Evolutionary conservation across 768 basidiomycete genomes (phyloP).

Genomic region (Lactarius hengduanensis): DNA sequence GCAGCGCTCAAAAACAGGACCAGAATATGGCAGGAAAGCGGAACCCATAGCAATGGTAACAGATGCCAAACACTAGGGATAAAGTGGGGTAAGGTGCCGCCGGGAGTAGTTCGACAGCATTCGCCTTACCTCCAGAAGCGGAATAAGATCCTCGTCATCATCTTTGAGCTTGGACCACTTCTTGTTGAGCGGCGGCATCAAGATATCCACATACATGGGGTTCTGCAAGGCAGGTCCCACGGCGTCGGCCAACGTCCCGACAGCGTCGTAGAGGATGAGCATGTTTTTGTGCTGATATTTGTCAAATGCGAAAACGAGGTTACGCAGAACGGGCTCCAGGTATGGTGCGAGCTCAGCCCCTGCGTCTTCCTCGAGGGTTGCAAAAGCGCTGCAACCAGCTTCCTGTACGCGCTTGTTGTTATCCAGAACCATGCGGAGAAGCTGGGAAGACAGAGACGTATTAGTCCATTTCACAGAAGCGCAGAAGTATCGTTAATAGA

Average conservation of each 20-base stretch:
- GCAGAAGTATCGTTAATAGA: slow-evolving; percentile 32
- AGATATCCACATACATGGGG: slow-evolving; percentile 83
- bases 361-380: slow-evolving; percentile 97
- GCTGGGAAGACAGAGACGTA: slow-evolving; percentile 45
- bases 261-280: slow-evolving; percentile 97
- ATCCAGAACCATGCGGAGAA: slow-evolving; percentile 95
- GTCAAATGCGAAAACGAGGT: slow-evolving; percentile 92
- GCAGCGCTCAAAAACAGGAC: slow-evolving; percentile 91
- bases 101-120: background rate
- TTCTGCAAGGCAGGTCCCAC: slow-evolving; percentile 88
- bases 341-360: slow-evolving; percentile 87
- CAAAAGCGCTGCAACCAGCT: slow-evolving; percentile 98
- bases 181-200: slow-evolving; percentile 92
- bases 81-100: background rate
- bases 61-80: slow-evolving; percentile 86
- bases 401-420: slow-evolving; percentile 99
- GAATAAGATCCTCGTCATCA: slow-evolving; percentile 90
- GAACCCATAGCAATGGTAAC: slow-evolving; percentile 95
- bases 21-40: slow-evolving; percentile 85
- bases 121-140: slow-evolving; percentile 81
- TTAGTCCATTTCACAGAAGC: slow-evolving; percentile 24
- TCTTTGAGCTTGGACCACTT: slow-evolving; percentile 91
- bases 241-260: slow-evolving; percentile 96
- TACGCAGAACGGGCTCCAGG: slow-evolving; percentile 91
- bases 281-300: slow-evolving; percentile 99